phyloP scores from a whole-genome alignment of 129 eudicot species.

The Apium graveolens region DNA sequence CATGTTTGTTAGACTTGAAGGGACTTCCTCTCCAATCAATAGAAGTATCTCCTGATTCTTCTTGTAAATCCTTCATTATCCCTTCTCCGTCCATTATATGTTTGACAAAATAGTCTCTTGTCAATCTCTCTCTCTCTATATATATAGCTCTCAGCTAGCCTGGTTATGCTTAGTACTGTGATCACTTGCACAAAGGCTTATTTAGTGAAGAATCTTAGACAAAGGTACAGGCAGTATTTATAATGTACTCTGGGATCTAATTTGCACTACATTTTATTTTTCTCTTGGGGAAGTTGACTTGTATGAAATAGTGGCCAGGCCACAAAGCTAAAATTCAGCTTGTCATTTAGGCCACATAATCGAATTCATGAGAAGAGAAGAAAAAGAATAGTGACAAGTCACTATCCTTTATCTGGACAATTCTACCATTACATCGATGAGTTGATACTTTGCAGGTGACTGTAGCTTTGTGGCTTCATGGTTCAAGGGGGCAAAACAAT shows the following conservation, averaged over 20 bases:
- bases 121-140: neutral
- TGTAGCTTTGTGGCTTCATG: neutral
- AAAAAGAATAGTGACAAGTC: neutral
- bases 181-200: neutral
- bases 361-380: neutral
- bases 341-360: slow-evolving; percentile 3
- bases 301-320: slow-evolving; percentile 6
- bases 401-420: neutral
- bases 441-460: neutral
- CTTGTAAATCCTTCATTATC: slow-evolving; percentile 9
- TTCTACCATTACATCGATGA: no score
- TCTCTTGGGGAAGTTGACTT: slow-evolving; percentile 17
- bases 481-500: neutral
- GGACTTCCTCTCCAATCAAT: slow-evolving; percentile 77
- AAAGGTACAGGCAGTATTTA: slow-evolving; percentile 10
- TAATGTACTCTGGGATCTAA: slow-evolving; percentile 11
- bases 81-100: slow-evolving; percentile 27
- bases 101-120: neutral
- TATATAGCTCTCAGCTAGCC: neutral
- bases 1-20: slow-evolving; percentile 60
- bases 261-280: neutral
- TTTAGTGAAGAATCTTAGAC: slow-evolving; percentile 9
- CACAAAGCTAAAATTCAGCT: slow-evolving; percentile 12
- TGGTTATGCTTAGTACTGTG: neutral
- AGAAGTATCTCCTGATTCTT: slow-evolving; percentile 23